These are phyloP conservation scores for Priceomyces castillae DNA, from an alignment of 805 yeast genomes.

Conservation along the genomic window DNA sequence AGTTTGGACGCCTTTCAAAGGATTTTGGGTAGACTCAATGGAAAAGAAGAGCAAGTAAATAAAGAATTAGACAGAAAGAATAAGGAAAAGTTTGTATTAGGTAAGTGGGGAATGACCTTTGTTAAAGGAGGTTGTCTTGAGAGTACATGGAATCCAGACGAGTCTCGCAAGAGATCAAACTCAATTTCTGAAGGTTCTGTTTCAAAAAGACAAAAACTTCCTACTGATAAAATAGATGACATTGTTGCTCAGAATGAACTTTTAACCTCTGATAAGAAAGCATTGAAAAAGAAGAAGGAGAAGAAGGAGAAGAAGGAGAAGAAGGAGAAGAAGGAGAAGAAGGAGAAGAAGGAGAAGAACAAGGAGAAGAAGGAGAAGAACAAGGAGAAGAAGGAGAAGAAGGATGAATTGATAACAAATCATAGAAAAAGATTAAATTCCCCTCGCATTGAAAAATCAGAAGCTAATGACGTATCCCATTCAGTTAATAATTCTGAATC, in stretches of 20 bases:
- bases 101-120: conserved; percentile 86
- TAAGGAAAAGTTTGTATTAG: conserved; percentile 68
- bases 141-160: conserved; percentile 77
- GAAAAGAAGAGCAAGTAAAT: conserved; percentile 66
- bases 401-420: conserved; percentile 4
- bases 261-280: conserved; percentile 16
- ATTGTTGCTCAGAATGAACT: conserved; percentile 4
- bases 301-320: conserved; percentile 18
- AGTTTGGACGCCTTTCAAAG: conserved; percentile 94
- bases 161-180: conserved; percentile 10
- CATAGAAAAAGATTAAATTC: background rate
- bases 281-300: conserved; percentile 26
- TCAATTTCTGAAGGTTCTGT: conserved; percentile 4
- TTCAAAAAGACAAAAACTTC: conserved; percentile 22
- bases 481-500: too few relatives aligned
- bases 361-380: conserved; percentile 15
- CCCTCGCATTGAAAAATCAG: background rate
- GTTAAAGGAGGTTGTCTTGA: conserved; percentile 79
- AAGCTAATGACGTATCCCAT: too few relatives aligned
- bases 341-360: conserved; percentile 14
- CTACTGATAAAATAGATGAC: conserved; percentile 8
- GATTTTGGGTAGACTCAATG: conserved; percentile 83
- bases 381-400: conserved; percentile 18
- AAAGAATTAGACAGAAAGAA: conserved; percentile 68
- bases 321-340: conserved; percentile 19